Conservation (phyloP, 2,329 filamentous ascomycete species). For the Cladorrhinum sp. region DNA sequence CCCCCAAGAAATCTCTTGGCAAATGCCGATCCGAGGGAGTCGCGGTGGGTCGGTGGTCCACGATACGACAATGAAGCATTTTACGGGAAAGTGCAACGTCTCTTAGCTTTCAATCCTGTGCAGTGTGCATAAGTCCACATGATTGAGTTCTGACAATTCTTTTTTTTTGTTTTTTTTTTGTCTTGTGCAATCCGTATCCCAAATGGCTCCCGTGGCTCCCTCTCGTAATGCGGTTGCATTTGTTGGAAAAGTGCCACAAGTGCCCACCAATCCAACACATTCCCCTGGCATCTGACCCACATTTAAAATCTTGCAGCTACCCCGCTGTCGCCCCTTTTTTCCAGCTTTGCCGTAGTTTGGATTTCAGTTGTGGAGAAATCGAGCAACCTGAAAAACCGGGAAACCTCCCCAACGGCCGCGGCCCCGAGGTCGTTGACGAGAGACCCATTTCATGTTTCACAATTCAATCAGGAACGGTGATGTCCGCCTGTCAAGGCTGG, state of each 20-base stretch:
- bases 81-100: too few species aligned
- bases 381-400: background rate
- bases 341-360: background rate
- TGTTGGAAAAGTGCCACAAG: background rate
- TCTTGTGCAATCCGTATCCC: background rate
- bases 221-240: background rate
- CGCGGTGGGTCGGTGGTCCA: background rate
- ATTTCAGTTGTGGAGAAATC: background rate
- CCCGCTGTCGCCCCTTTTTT: background rate
- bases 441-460: background rate
- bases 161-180: background rate
- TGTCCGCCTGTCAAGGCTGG: too few species aligned
- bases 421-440: too few species aligned
- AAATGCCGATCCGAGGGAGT: background rate
- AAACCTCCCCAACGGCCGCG: background rate
- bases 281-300: background rate
- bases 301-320: background rate
- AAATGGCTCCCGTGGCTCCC: background rate
- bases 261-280: background rate
- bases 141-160: background rate
- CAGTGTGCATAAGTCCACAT: too few species aligned
- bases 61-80: background rate
- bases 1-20: background rate
- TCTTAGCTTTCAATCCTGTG: too few species aligned
- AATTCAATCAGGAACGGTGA: background rate